These are phyloP conservation scores for Mycena filopes DNA, from an alignment of 768 basidiomycete genomes.

Conservation along the genomic window DNA sequence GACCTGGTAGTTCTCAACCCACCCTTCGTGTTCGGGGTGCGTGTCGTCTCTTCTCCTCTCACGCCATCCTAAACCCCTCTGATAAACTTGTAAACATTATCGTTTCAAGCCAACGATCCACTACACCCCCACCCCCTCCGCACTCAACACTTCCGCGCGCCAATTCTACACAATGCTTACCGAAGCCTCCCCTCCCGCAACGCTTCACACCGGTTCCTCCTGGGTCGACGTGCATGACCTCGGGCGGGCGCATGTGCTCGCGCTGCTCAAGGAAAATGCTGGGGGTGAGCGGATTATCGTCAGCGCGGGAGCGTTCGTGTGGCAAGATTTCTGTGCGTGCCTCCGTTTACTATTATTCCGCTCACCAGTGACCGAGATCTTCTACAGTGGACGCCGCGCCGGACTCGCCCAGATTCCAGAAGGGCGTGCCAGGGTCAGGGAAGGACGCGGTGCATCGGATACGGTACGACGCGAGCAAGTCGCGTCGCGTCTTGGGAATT, in stretches of 20 bases:
- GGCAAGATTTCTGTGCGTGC: constrained; percentile 33
- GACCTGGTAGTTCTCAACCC: constrained; percentile 67
- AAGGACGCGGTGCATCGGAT: constrained; percentile 38
- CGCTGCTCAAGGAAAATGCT: constrained; percentile 54
- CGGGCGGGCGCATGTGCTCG: constrained; percentile 39
- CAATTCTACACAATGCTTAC: neutral
- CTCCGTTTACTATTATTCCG: no score
- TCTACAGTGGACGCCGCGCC: constrained; percentile 21
- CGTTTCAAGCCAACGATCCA: neutral
- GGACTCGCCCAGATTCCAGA: constrained; percentile 37
- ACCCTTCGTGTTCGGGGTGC: constrained; percentile 53
- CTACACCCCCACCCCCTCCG: neutral
- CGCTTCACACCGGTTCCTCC: neutral
- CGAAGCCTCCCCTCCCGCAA: neutral
- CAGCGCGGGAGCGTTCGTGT: constrained; percentile 39
- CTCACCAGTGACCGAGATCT: no score
- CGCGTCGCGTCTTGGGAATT: constrained; percentile 51
- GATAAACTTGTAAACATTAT: no score
- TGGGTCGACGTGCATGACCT: constrained; percentile 59
- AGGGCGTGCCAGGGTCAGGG: constrained; percentile 47
- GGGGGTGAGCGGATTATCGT: constrained; percentile 64
- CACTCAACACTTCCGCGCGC: neutral
- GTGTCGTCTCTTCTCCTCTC: neutral
- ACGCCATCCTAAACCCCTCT: no score
- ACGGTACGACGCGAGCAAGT: constrained; percentile 50